phyloP scores from a whole-genome alignment of 306 rosid genomes.

The Cucurbita ficifolia region DNA sequence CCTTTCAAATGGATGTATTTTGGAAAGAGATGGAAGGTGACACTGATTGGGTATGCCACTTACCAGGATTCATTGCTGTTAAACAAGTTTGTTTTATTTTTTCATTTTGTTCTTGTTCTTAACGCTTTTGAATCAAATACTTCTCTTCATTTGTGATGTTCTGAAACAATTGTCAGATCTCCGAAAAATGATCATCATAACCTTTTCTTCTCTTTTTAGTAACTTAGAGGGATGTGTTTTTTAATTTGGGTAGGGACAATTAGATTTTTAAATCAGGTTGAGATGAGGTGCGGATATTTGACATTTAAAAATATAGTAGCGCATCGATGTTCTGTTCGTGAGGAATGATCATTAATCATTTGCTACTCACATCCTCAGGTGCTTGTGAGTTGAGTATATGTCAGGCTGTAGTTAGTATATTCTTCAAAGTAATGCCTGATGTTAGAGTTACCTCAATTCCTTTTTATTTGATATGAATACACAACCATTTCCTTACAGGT shows the following conservation, averaged over 20 bases:
- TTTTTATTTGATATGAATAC: slow-evolving; percentile 12
- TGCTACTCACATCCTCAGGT: slow-evolving; percentile 8
- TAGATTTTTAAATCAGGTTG: not conserved
- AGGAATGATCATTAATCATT: not conserved
- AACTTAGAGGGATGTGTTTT: not conserved
- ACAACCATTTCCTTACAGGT: slow-evolving; percentile 36
- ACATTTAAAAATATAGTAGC: not conserved
- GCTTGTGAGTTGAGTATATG: not conserved
- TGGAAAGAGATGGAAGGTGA: slow-evolving; percentile 92
- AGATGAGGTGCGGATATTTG: not conserved
- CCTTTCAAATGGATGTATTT: slow-evolving; percentile 72
- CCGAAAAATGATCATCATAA: not conserved
- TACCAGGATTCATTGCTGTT: not conserved
- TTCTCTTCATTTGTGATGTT: not conserved
- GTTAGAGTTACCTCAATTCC: not conserved
- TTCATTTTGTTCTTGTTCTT: not conserved
- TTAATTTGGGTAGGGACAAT: not conserved
- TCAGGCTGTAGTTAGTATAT: not conserved
- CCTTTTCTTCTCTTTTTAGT: not conserved
- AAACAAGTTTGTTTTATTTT: not conserved
- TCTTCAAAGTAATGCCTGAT: slow-evolving; percentile 4
- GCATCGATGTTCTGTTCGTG: not conserved
- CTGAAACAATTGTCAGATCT: not conserved
- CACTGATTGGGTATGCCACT: slow-evolving; percentile 87
- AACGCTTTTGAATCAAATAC: not conserved